Evolutionary conservation across 2,329 filamentous ascomycete species (phyloP), one percentile per base, ranked within the genome.

Genomic region (Pseudogymnoascus sp.): DNA sequence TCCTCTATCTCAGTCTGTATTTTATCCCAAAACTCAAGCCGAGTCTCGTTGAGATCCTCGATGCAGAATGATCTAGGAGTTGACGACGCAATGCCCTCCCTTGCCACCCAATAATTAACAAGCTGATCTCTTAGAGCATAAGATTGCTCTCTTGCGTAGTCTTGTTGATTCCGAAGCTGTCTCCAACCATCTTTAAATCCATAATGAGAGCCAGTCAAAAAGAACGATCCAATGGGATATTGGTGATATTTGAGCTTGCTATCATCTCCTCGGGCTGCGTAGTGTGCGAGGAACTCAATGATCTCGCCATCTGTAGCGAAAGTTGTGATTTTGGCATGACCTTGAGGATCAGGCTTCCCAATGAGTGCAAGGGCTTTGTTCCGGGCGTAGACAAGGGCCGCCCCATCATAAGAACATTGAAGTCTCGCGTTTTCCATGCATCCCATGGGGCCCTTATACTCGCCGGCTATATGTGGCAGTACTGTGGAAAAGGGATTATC

Each of bases 381-480:
- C 62, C 65, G 64, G 38, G 59, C 63, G 59, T 69, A 66, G 62
- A 67, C 66, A 60, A 68, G 62, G 61, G 50, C 64, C 31, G 67
- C 65, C 61, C 66, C 63, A 64, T 67, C 65, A 38, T 69, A 69
- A 46, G 61, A 64, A 23, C 56, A 63, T 62, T 68, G 66, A 21
- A 62, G 62, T 62, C 59, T 28, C 50, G 66, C 66, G 8, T 37
- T 37, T 34, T 62, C 60, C 64, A 67, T 64, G 36, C 40, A 62
- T 59, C 46, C 61, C 46, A 5, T 59, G 11, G 28, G 18, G 0
- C 34, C 59, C 62, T 65, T 67, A 63, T 60, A 66, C 50, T 67
- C 63, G 37, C 63, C 66, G 14, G 65, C 67, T 3, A 68, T 36
- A 65, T 69, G 68, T 60, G 66, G 64, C 53, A 66, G 42, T 46